Conservation (phyloP, 805 yeast species). For the Ogataea salicorniae region DNA sequence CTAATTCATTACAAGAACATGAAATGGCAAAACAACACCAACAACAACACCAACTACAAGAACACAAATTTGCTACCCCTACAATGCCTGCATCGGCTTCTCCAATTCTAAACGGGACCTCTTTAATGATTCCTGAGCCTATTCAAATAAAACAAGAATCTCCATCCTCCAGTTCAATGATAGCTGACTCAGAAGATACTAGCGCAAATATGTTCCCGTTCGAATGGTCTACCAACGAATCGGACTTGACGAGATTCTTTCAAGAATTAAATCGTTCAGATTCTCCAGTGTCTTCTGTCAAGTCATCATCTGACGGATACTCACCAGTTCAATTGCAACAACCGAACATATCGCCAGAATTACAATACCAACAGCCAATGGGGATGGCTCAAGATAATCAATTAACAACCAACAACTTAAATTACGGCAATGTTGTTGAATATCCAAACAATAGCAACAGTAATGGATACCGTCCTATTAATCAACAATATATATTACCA, state of each 20-base stretch:
- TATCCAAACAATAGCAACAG: no score
- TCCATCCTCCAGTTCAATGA: neutral
- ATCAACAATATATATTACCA: no score
- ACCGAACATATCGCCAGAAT: neutral
- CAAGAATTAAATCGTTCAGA: conserved; percentile 37
- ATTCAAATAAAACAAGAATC: neutral
- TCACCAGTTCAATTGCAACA: conserved; percentile 11
- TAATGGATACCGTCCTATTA: no score
- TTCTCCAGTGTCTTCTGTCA: conserved; percentile 22
- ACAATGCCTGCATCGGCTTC: neutral
- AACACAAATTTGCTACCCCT: neutral
- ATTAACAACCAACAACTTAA: no score
- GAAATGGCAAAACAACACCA: conserved; percentile 2
- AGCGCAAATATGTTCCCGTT: conserved; percentile 13
- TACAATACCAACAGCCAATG: neutral
- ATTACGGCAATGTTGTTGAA: no score
- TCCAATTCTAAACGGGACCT: neutral
- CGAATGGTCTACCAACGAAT: conserved; percentile 34
- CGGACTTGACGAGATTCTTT: conserved; percentile 42
- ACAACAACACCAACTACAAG: neutral
- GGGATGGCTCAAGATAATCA: neutral
- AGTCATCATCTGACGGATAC: conserved; percentile 16
- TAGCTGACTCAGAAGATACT: neutral
- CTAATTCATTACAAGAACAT: conserved; percentile 16
- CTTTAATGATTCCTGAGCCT: neutral